Conservation (phyloP, 108 stramenopile genomes). For the Cyclotella choctawhatcheeana region DNA sequence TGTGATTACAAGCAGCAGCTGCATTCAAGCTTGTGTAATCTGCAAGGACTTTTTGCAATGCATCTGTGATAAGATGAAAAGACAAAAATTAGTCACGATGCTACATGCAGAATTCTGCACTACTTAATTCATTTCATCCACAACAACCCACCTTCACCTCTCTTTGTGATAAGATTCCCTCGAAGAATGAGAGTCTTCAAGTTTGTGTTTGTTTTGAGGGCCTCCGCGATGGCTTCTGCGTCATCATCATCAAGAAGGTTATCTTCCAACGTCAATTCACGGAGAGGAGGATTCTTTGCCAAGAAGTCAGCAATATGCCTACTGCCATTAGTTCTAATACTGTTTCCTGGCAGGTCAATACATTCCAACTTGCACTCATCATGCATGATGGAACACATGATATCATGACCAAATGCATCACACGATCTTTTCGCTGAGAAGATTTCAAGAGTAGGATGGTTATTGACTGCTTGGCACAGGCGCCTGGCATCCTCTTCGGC, state of each 20-base stretch:
- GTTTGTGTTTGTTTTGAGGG: conserved; percentile 7
- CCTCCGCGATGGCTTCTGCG: conserved; percentile 9
- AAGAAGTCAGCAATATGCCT: conserved; percentile 2
- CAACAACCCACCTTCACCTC: conserved; percentile 4
- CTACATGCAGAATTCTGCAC: neutral
- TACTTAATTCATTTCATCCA: neutral
- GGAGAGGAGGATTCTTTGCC: neutral
- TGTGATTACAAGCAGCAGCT: neutral
- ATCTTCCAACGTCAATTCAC: neutral
- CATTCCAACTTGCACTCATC: conserved; percentile 1
- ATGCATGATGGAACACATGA: conserved; percentile 3
- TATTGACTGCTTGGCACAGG: neutral
- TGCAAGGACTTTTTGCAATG: neutral
- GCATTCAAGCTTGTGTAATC: neutral
- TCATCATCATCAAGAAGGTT: conserved; percentile 14
- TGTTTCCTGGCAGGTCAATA: conserved; percentile 6
- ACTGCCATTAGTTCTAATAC: neutral
- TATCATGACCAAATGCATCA: neutral
- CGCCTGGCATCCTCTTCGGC: neutral
- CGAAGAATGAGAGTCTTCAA: neutral
- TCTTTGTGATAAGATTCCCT: conserved; percentile 9
- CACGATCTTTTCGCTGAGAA: neutral
- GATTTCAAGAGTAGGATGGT: neutral
- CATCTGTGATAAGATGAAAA: neutral
- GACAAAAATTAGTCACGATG: neutral